Evolutionary conservation across 75 land plant genomes (phyloP).

Genomic region (Picea glauca): DNA sequence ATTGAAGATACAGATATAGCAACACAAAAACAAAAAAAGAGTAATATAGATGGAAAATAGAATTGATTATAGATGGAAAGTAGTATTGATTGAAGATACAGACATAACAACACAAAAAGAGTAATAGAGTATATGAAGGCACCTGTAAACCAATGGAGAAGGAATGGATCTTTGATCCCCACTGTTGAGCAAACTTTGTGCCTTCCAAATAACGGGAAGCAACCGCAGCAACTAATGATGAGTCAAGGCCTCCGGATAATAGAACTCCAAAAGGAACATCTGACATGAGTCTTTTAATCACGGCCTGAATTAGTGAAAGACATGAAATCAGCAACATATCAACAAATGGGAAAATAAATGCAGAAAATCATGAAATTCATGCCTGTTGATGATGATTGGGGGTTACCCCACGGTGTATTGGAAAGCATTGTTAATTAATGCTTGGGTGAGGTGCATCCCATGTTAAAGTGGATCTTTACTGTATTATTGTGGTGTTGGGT

Average conservation of each 20-base stretch:
- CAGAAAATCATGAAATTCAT: too few species aligned
- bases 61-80: too few species aligned
- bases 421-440: too few species aligned
- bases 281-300: constrained; percentile 90
- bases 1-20: background rate
- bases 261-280: constrained; percentile 99
- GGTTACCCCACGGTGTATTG: too few species aligned
- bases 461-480: too few species aligned
- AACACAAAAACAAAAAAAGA: background rate
- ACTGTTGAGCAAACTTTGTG: constrained; percentile 71
- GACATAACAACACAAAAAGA: background rate
- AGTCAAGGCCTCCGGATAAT: constrained; percentile 94
- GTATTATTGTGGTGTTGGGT: too few species aligned
- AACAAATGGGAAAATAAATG: too few species aligned
- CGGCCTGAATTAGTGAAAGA: constrained; percentile 54
- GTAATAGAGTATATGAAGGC: background rate
- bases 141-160: constrained; percentile 97
- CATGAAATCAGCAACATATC: too few species aligned
- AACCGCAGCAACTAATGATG: constrained; percentile 43
- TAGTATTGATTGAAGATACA: background rate
- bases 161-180: constrained; percentile 89
- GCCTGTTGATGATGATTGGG: too few species aligned
- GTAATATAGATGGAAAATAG: too few species aligned
- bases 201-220: constrained; percentile 52
- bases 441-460: too few species aligned